phyloP scores from a whole-genome alignment of 78 protist species.

The Fonticula alba region DNA sequence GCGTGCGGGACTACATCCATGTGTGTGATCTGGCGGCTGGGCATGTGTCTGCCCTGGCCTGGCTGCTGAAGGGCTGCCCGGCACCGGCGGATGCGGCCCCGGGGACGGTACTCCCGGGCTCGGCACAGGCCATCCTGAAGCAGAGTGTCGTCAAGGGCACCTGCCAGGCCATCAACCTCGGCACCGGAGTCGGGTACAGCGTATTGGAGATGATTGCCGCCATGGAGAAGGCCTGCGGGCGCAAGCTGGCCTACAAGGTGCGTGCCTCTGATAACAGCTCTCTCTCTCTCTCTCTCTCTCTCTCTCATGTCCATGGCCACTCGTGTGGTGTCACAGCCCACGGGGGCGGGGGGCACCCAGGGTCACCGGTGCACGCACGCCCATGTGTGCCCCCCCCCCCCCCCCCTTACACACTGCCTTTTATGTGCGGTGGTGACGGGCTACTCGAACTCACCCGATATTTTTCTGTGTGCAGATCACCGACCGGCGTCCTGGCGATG shows the following conservation, averaged over 20 bases:
- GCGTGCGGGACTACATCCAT: constrained; percentile 95
- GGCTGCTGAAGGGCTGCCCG: not conserved
- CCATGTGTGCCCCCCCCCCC: too few species aligned
- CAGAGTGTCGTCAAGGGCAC: not conserved
- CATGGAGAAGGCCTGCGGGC: constrained; percentile 43
- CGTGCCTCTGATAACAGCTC: not conserved
- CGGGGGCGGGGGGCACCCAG: constrained; percentile 6
- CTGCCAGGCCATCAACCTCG: constrained; percentile 48
- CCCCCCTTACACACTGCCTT: too few species aligned
- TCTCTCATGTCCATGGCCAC: too few species aligned
- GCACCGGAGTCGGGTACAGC: constrained; percentile 70
- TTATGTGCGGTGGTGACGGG: not conserved
- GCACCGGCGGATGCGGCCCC: not conserved
- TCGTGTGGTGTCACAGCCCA: constrained; percentile 9
- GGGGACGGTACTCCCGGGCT: too few species aligned
- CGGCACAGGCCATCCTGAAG: not conserved
- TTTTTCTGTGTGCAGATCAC: not conserved
- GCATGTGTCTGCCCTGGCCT: constrained; percentile 58
- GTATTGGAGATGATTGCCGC: constrained; percentile 78
- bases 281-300: not conserved
- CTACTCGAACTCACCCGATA: too few species aligned
- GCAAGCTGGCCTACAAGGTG: constrained; percentile 15
- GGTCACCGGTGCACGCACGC: too few species aligned
- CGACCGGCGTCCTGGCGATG: constrained; percentile 38
- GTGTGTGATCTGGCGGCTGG: constrained; percentile 76